Evolutionary conservation across 169 alveolate genomes (phyloP).

Genomic region (Ophryocystis elektroscirrha): DNA sequence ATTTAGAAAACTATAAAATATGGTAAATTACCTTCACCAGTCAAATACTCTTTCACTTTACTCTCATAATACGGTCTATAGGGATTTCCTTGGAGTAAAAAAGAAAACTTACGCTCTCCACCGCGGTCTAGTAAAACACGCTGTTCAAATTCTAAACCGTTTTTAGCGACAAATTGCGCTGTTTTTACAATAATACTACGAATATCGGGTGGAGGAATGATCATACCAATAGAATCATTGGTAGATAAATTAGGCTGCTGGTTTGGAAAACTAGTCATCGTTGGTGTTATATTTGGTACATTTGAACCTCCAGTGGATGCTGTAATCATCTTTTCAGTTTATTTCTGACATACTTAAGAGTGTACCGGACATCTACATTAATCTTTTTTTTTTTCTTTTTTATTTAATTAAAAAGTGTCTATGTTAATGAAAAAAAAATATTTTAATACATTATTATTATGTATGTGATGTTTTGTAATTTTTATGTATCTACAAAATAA

Average conservation of each 20-base stretch:
- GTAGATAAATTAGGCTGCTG: neutral
- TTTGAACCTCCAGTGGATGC: no score
- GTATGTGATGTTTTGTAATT: no score
- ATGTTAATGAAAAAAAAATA: no score
- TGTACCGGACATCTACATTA: no score
- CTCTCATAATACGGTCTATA: slow-evolving; percentile 46
- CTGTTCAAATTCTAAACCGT: slow-evolving; percentile 59
- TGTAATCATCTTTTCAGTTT: no score
- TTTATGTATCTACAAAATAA: no score
- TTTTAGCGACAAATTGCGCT: slow-evolving; percentile 63
- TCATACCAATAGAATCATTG: slow-evolving; percentile 18
- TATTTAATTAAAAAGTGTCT: no score
- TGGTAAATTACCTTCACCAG: slow-evolving; percentile 24
- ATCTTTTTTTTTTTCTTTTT: no score
- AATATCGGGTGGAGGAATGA: slow-evolving; percentile 56
- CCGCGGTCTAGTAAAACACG: slow-evolving; percentile 43
- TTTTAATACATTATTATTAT: no score
- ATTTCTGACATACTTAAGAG: no score
- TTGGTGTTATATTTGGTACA: no score
- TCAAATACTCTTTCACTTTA: slow-evolving; percentile 38
- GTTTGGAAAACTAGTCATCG: no score
- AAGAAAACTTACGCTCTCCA: slow-evolving; percentile 37
- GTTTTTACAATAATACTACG: slow-evolving; percentile 59
- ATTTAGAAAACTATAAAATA: neutral
- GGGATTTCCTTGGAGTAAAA: slow-evolving; percentile 47